Evolutionary conservation across 139 green algal species (phyloP).

Genomic region (Chlorella sorokiniana): DNA sequence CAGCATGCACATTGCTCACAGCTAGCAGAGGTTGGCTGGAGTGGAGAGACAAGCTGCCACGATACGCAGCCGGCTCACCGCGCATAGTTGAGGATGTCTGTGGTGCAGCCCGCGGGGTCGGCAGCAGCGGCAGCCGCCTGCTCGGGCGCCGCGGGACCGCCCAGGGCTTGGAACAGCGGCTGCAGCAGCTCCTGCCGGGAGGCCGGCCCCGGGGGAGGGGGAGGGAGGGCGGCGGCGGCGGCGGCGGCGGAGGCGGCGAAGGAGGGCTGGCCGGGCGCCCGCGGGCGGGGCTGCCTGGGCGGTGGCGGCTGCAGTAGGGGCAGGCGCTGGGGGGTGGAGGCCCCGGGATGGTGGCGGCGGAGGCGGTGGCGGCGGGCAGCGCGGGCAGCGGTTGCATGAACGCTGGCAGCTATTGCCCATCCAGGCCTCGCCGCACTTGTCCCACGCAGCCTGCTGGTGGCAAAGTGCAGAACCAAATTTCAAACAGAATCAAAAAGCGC

Average conservation of each 20-base stretch:
- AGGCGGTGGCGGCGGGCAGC: neutral
- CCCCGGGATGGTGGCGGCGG: neutral
- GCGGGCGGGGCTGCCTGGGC: too few species aligned
- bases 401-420: conserved; percentile 5
- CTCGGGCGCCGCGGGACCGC: neutral
- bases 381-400: conserved; percentile 8
- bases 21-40: too few species aligned
- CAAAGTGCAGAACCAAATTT: neutral
- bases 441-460: neutral
- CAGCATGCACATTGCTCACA: too few species aligned
- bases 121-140: neutral
- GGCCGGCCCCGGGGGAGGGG: neutral
- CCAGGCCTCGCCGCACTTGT: conserved; percentile 15
- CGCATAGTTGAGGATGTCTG: conserved; percentile 1
- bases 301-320: neutral
- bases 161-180: neutral
- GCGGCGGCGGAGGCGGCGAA: neutral
- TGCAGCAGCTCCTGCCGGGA: conserved; percentile 7
- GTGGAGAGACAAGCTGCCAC: too few species aligned
- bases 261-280: neutral
- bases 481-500: neutral
- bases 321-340: neutral
- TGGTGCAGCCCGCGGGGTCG: neutral
- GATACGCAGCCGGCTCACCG: neutral
- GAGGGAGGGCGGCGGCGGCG: neutral